Evolutionary conservation across 2,329 filamentous ascomycete genomes (phyloP), one percentile per base, ranked within the genome.

Genomic region (Colletotrichum lini): DNA sequence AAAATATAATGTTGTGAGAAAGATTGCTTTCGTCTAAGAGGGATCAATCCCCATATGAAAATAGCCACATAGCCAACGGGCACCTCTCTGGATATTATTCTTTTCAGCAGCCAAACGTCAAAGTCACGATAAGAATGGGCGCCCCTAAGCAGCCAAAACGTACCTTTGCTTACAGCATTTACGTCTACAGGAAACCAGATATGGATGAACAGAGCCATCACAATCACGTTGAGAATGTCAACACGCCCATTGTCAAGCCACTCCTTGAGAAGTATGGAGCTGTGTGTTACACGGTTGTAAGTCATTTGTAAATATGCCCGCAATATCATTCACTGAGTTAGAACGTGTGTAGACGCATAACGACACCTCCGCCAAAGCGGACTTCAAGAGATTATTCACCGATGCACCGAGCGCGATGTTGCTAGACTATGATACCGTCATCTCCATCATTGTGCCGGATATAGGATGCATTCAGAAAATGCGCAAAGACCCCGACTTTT

Each of bases 151-250:
- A 62, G 8, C 2, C 56, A 0, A 52, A 26, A 10, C 64, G 64
- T 9, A 23, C 53, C 2, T 38, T 67, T 38, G 30, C 64, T 2
- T 67, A 67, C 47, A 62, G 26, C 57, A 67, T 67, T 0, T 67
- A 67, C 2, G 57, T 67, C 40, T 54, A 54, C 12, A 67, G 18
- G 7, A 67, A 67, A 30, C 38, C 57, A 62, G 64, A 18, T 6
- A 61, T 62, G 58, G 57, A 67, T 16, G 57, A 67, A n/a, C 57
- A 62, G 12, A 67, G 64, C 38, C 57, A 67, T 8, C 64, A 67
- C 47, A 15, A 62, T 1, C 64, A 67, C 47, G 4, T 62, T 0
- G 64, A 67, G 38, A 26, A 45, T 6, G 64, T 67, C 8, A 67
- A 67, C 40, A 67, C 35, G 9, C 64, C 64, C 0, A 67, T 67